Conservation (phyloP, 1,284 basidiomycete genomes). For the Cryptococcus amylolentus region DNA sequence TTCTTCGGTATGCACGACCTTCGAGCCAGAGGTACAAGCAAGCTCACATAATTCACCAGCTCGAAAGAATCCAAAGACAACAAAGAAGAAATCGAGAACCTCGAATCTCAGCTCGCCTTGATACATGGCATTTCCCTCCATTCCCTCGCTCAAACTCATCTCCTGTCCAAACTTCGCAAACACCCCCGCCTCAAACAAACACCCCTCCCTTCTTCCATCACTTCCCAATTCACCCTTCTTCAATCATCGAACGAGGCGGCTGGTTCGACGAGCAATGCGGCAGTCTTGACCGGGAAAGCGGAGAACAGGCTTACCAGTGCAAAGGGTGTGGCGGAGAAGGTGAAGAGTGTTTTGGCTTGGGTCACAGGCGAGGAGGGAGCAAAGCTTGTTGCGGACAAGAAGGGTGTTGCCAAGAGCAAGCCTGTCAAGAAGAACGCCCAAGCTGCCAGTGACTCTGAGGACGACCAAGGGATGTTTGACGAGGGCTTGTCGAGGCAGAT, state of each 20-base stretch:
- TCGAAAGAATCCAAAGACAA: slow-evolving; percentile 44
- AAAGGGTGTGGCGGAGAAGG: slow-evolving; percentile 65
- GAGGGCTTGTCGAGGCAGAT: slow-evolving; percentile 5
- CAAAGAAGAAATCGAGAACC: slow-evolving; percentile 51
- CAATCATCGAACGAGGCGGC: neutral
- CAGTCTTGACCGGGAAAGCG: slow-evolving; percentile 56
- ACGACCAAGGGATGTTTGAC: slow-evolving; percentile 14
- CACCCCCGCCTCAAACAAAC: slow-evolving; percentile 54
- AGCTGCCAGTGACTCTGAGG: slow-evolving; percentile 6
- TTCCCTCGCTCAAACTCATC: slow-evolving; percentile 59
- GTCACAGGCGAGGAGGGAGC: slow-evolving; percentile 41
- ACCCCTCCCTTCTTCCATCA: slow-evolving; percentile 46
- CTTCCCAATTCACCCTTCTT: slow-evolving; percentile 25
- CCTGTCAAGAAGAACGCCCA: slow-evolving; percentile 15
- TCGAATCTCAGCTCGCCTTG: slow-evolving; percentile 65
- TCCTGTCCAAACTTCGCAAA: slow-evolving; percentile 70
- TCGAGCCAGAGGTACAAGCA: neutral
- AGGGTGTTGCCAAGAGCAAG: slow-evolving; percentile 14
- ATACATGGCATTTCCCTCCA: slow-evolving; percentile 66
- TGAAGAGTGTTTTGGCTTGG: slow-evolving; percentile 57
- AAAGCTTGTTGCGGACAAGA: slow-evolving; percentile 26
- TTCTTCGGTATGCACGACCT: slow-evolving; percentile 55
- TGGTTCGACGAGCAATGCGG: slow-evolving; percentile 4
- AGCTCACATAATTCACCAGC: slow-evolving; percentile 15
- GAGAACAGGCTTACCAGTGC: slow-evolving; percentile 72